Evolutionary conservation across 305 asterid species (phyloP).

Genomic region (Fraxinus albicans): DNA sequence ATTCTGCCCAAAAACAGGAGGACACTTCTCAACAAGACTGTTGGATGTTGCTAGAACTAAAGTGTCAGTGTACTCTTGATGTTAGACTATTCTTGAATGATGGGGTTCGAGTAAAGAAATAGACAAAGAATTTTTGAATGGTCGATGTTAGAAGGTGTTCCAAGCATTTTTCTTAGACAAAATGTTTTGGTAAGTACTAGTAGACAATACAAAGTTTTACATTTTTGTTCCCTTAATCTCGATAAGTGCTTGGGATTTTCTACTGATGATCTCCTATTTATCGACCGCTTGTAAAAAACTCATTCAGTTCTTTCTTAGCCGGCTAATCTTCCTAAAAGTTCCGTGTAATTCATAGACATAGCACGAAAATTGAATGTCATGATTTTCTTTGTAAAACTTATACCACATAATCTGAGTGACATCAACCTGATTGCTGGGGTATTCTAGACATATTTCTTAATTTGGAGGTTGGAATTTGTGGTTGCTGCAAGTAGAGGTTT

Average conservation of each 20-base stretch:
- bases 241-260: too few relatives aligned
- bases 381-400: not conserved
- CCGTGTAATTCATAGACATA: not conserved
- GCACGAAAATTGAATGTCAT: not conserved
- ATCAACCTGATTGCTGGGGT: too few relatives aligned
- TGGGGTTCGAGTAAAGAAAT: not conserved
- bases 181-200: not conserved
- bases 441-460: not conserved
- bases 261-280: too few relatives aligned
- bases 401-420: not conserved
- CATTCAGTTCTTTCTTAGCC: not conserved
- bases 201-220: not conserved
- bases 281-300: too few relatives aligned
- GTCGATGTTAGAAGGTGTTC: not conserved
- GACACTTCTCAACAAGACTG: not conserved
- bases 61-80: not conserved
- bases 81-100: not conserved
- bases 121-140: not conserved
- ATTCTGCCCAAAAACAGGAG: not conserved
- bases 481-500: not conserved
- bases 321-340: not conserved
- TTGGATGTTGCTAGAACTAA: not conserved
- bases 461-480: not conserved
- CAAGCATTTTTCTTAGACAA: not conserved
- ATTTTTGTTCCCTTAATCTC: not conserved